These are phyloP conservation scores for Ascochyta lentis DNA, from an alignment of 2,329 filamentous ascomycete genomes.

Conservation along the genomic window DNA sequence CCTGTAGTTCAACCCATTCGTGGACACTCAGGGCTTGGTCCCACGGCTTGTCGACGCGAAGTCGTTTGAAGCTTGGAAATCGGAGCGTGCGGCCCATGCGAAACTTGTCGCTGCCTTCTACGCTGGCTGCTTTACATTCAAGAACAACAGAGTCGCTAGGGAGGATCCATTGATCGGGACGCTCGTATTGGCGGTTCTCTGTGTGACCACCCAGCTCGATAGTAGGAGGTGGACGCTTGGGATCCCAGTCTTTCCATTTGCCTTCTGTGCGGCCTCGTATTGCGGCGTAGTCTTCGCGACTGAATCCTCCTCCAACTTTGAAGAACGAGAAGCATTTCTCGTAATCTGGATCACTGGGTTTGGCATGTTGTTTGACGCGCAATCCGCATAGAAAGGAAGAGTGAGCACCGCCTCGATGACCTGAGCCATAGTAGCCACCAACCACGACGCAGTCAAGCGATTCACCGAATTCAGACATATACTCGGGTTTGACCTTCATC, in stretches of 20 bases:
- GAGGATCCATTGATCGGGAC: slow-evolving; percentile 91
- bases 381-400: slow-evolving; percentile 92
- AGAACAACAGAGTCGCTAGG: slow-evolving; percentile 87
- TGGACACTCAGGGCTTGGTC: slow-evolving; percentile 76
- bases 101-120: slow-evolving; percentile 78
- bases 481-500: slow-evolving; percentile 99
- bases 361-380: slow-evolving; percentile 72
- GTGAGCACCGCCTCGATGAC: slow-evolving; percentile 79
- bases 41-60: slow-evolving; percentile 87
- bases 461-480: slow-evolving; percentile 96
- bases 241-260: slow-evolving; percentile 89
- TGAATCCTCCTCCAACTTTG: slow-evolving; percentile 95
- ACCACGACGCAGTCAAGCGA: slow-evolving; percentile 88
- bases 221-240: slow-evolving; percentile 75
- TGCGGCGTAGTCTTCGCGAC: slow-evolving; percentile 80
- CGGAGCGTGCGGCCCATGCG: slow-evolving; percentile 78
- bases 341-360: slow-evolving; percentile 61
- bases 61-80: slow-evolving; percentile 85
- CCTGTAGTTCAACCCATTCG: slow-evolving; percentile 76
- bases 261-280: slow-evolving; percentile 85
- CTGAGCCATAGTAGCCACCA: slow-evolving; percentile 91
- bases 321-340: slow-evolving; percentile 94
- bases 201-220: slow-evolving; percentile 76
- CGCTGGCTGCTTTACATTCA: slow-evolving; percentile 84
- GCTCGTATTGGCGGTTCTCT: slow-evolving; percentile 75